Conservation (phyloP, 176 grass and related monocot species). For the Cenchrus fungigraminus region DNA sequence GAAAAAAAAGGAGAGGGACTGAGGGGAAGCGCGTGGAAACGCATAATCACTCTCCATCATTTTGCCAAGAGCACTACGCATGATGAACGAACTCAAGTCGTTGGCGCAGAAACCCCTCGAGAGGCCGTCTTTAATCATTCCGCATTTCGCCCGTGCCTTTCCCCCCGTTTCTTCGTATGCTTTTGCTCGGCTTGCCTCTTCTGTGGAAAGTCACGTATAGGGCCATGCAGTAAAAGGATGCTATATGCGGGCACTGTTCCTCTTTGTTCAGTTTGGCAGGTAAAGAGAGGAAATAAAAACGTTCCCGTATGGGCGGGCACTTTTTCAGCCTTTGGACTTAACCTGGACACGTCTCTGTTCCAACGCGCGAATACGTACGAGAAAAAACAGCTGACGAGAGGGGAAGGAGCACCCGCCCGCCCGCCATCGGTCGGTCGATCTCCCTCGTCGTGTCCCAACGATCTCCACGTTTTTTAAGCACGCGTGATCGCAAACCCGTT, state of each 20-base stretch:
- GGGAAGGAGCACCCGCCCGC: too few relatives aligned
- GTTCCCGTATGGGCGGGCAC: neutral
- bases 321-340: neutral
- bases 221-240: neutral
- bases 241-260: neutral
- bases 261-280: neutral
- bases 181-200: neutral
- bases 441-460: too few relatives aligned
- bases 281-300: neutral
- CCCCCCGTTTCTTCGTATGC: neutral
- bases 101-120: neutral
- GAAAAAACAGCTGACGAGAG: constrained; percentile 4
- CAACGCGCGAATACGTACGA: neutral
- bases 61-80: constrained; percentile 15
- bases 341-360: neutral
- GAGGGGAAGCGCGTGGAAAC: neutral
- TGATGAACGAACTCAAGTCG: constrained; percentile 17
- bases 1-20: neutral
- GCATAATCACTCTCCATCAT: constrained; percentile 30
- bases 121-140: constrained; percentile 18
- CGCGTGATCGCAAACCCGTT: too few relatives aligned
- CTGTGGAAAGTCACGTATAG: neutral
- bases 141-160: neutral
- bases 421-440: too few relatives aligned
- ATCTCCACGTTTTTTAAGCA: too few relatives aligned